Base-by-base conservation (phyloP, 164 flowering plant genomes). In the Saururus chinensis region DNA sequence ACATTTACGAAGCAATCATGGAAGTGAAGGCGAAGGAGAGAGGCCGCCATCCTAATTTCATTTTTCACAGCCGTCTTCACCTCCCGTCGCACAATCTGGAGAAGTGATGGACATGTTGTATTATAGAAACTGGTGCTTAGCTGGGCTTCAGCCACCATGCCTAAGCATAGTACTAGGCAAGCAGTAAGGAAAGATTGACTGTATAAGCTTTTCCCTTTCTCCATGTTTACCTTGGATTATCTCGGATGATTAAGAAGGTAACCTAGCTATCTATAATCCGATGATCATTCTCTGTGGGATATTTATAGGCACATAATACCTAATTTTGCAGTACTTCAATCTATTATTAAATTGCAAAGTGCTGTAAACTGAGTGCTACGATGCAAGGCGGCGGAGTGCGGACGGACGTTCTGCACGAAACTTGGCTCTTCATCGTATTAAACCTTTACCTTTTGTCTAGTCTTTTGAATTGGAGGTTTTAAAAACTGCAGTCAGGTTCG, bases 1-100 rank as follows among this genome's bases (percentile, higher is more conserved):
- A 89, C 98, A 67, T 89, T 82, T 26, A 91, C 98, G 40, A 88
- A 92, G 76, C 98, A 88, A 64, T 92, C 98, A 60, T 92, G 98
- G 70, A 92, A 92, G 64, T 92, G 98, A 56, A 92, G 92, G 0
- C 96, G 86, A 53, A 87, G 51, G 72, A 92, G 66, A 53, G 89
- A 83, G 40, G 87, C 92, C 0, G 84, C 95, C 80, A 84, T 87
- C 60, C 98, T 70, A 68, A 60, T 83, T 52, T 92, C 96, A 42
- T 41, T 63, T 70, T 54, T 76, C 48, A 90, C 49, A 0, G 93
- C 97, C 25, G n/a, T 64, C 35, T 21, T 60, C 55, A 83, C 80
- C 64, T 73, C 75, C 40, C 41, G 62, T 45, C 87, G 63, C 0
- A 85, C 86, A 12, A 85, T 72, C 37, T 51, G 59, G 4, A 72